phyloP scores from a whole-genome alignment of 108 stramenopile species.

The Cylindrotheca fusiformis region DNA sequence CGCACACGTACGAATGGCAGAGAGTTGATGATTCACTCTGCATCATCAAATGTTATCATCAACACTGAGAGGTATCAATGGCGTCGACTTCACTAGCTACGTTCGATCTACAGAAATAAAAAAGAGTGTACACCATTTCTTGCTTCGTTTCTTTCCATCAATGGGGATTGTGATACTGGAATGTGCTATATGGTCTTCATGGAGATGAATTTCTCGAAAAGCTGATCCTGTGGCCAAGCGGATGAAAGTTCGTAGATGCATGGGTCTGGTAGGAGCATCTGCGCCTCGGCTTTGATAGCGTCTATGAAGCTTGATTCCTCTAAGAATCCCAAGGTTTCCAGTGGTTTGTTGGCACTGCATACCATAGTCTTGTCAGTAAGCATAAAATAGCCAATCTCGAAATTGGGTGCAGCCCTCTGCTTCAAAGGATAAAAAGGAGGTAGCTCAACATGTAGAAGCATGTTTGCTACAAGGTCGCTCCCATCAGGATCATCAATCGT shows the following conservation, averaged over 20 bases:
- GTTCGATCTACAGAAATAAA: too few species aligned
- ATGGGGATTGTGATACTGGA: too few species aligned
- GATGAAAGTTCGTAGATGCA: constrained; percentile 34
- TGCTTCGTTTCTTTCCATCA: too few species aligned
- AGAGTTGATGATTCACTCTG: too few species aligned
- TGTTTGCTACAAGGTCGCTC: constrained; percentile 26
- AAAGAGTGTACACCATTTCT: too few species aligned
- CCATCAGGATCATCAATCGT: constrained; percentile 26
- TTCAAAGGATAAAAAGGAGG: constrained; percentile 28
- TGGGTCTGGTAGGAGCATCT: constrained; percentile 23
- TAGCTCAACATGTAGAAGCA: constrained; percentile 18
- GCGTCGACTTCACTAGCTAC: too few species aligned
- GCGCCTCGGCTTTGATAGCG: constrained; percentile 13
- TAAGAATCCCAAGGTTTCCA: constrained; percentile 35
- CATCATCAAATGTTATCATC: too few species aligned
- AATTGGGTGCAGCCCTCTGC: constrained; percentile 12
- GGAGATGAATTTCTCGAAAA: constrained; percentile 26
- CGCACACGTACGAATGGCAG: too few species aligned
- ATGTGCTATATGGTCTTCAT: constrained; percentile 9
- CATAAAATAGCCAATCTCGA: constrained; percentile 16
- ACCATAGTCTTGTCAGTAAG: constrained; percentile 24
- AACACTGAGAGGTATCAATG: too few species aligned
- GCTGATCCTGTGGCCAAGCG: constrained; percentile 35
- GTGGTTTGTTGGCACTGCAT: constrained; percentile 31
- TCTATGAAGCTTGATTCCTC: constrained; percentile 21